A percentile compares a stretch with the other conserved stretches of the same genome.
phyloP scores from a whole-genome alignment of 2,329 filamentous ascomycete genomes.

The Aspergillus fumigatus region DNA sequence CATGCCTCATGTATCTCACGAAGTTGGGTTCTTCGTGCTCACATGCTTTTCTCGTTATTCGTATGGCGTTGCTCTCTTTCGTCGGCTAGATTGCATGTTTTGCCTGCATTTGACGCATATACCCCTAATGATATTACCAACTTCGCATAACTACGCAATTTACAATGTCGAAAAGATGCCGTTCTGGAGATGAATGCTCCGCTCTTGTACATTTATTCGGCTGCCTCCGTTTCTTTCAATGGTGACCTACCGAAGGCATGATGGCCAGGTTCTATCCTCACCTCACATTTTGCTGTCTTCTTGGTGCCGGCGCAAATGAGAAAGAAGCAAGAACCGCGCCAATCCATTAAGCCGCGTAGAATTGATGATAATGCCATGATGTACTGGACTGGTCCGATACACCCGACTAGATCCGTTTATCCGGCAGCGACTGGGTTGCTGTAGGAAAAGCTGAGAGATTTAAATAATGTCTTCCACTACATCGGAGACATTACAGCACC shows the following conservation, averaged over 20 bases:
- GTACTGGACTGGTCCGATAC: neutral
- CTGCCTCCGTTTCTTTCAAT: neutral
- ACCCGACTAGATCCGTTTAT: neutral
- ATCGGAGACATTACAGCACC: neutral
- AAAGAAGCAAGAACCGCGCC: neutral
- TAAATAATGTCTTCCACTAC: neutral
- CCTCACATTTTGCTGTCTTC: neutral
- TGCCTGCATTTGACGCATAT: conserved; percentile 6
- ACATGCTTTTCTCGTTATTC: conserved; percentile 1
- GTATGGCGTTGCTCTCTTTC: neutral
- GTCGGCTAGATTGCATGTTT: neutral
- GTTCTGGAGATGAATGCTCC: neutral
- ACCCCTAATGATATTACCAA: conserved; percentile 2
- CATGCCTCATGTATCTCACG: neutral
- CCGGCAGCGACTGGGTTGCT: neutral
- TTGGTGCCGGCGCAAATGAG: neutral
- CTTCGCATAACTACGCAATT: neutral
- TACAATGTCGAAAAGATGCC: conserved; percentile 1
- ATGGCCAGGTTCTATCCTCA: neutral
- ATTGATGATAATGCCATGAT: neutral
- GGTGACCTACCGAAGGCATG: neutral
- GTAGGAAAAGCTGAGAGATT: neutral
- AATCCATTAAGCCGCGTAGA: neutral
- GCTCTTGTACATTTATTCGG: neutral
- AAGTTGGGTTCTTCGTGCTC: neutral